Base-by-base conservation (phyloP, 371 early-diverging fungal genomes). In the Catenaria anguillulae region DNA sequence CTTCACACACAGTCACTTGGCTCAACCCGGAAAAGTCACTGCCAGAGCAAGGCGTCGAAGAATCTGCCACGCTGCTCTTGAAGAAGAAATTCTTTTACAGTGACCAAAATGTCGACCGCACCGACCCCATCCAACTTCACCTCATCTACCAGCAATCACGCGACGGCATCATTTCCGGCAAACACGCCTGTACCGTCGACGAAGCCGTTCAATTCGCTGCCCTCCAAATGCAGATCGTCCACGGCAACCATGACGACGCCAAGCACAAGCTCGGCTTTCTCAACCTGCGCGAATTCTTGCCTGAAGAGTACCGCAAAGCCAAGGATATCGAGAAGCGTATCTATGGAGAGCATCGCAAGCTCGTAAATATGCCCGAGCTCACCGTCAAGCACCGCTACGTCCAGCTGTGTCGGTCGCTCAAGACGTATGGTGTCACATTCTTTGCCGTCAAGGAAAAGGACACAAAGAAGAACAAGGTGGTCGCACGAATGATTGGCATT, bases 351-450 rank as follows among this genome's bases (percentile, higher is more conserved):
- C 75, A 81, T 61, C 31, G 52, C 5, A 81, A 78, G 55, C 67
- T 81, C 6, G 71, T 73, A 37, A 77, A 78, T 12, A 35, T 79
- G 21, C 61, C 64, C 33, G 80, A 80, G 21, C 66, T 80, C 40
- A 78, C 76, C 61, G 77, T 74, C 33, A 81, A 80, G 65, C 77
- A 75, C 60, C 69, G 75, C 6, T 81, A 78, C 61, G 77, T 80
- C 24, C 77, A 78, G 63, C 65, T 78, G 36, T 68, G 72, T 35
- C 66, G 82, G 26, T 75, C 72, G 2, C 66, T 81, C 24, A 77
- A 78, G 63, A 77, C 79, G 0, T 81, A 81, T 62, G 81, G 81
- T 5, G 73, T 74, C 35, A 76, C 81, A 0, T 81, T 81, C 58
- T 81, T 78, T 64, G 19, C 67, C 12, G 80, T 78, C 43, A 77